Conservation (phyloP, 768 basidiomycete species). For the Galerina marginata region DNA sequence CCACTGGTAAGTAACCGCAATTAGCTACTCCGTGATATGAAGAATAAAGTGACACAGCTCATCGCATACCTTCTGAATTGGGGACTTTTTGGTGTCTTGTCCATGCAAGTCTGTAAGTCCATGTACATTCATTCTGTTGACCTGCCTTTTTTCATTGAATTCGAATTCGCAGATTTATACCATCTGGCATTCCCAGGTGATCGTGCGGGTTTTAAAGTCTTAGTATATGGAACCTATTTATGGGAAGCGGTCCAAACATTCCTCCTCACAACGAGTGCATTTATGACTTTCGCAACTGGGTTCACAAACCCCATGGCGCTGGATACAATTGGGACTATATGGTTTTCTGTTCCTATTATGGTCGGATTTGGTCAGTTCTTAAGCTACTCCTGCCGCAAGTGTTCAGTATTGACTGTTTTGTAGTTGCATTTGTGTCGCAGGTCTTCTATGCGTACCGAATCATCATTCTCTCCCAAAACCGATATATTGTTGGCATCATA, state of each 20-base stretch:
- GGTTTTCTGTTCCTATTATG: neutral
- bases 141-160: neutral
- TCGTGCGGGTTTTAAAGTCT: neutral
- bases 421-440: neutral
- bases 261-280: neutral
- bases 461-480: neutral
- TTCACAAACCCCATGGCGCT: neutral
- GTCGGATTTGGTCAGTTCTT: neutral
- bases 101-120: neutral
- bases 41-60: neutral
- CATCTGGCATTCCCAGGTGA: neutral
- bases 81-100: constrained; percentile 1
- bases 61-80: neutral
- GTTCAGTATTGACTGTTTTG: too few relatives aligned
- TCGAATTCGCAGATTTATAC: neutral
- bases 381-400: neutral
- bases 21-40: too few relatives aligned
- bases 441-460: neutral
- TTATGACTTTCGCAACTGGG: neutral
- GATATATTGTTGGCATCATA: neutral
- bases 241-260: neutral
- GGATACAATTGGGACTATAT: neutral
- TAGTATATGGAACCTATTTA: neutral
- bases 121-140: too few relatives aligned
- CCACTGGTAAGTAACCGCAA: too few relatives aligned